Percentiles rank a stretch among this genome's conserved stretches.
phyloP scores from a whole-genome alignment of 2,329 filamentous ascomycete species.

The Colletotrichum sp. region DNA sequence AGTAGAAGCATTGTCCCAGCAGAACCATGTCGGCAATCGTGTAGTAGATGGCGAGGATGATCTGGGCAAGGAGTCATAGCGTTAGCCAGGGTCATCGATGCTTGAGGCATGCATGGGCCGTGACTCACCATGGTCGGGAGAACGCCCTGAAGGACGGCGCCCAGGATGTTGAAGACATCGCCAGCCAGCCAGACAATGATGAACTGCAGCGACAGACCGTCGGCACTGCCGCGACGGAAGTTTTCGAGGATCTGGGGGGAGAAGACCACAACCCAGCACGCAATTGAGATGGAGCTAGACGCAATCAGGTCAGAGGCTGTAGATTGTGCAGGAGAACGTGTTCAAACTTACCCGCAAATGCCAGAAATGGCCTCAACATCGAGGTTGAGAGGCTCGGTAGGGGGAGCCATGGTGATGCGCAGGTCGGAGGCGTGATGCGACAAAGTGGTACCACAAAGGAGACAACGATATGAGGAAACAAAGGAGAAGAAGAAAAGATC shows the following conservation, averaged over 20 bases:
- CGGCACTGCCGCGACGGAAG: conserved; percentile 82
- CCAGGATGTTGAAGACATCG: conserved; percentile 96
- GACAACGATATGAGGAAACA: not conserved
- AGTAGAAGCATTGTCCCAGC: conserved; percentile 91
- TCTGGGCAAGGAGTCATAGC: conserved; percentile 43
- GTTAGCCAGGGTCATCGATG: conserved; percentile 8
- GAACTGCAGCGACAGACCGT: conserved; percentile 90
- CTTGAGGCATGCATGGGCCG: not conserved
- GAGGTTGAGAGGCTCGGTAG: conserved; percentile 66
- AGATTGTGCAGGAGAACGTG: not conserved
- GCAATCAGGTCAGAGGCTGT: conserved; percentile 4
- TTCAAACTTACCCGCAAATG: conserved; percentile 75
- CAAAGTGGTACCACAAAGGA: not conserved
- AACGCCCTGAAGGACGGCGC: conserved; percentile 89
- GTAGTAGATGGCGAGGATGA: conserved; percentile 93
- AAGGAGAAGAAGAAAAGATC: not conserved
- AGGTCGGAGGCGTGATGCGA: not conserved
- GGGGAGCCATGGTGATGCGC: conserved; percentile 54
- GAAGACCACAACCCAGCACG: conserved; percentile 98
- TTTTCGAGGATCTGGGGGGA: conserved; percentile 97
- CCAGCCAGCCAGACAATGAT: conserved; percentile 91
- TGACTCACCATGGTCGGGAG: conserved; percentile 82
- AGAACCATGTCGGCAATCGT: conserved; percentile 91
- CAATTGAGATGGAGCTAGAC: conserved; percentile 87
- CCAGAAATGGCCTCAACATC: conserved; percentile 92